Evolutionary conservation across 1,139 yeast species (phyloP).

Genomic region (Zygosaccharomyces sapae): DNA sequence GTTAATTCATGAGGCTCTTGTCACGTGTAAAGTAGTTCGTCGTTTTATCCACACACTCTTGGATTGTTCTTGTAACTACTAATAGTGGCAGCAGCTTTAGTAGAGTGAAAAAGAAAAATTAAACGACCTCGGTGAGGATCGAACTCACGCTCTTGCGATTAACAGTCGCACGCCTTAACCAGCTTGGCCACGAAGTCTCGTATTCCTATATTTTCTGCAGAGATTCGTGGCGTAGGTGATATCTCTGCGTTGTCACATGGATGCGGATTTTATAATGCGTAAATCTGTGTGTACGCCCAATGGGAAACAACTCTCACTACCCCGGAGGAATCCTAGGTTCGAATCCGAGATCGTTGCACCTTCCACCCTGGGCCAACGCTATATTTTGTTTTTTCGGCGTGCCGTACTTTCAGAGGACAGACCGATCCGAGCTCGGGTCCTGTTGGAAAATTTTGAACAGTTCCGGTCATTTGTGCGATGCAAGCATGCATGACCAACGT

Average conservation of each 20-base stretch:
- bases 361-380: neutral
- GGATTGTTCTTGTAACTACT: no score
- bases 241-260: neutral
- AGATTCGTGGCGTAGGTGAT: neutral
- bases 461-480: neutral
- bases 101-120: constrained; percentile 8
- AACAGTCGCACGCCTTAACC: constrained; percentile 39
- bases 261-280: neutral
- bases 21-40: no score
- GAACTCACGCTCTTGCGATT: constrained; percentile 38
- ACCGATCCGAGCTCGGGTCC: neutral
- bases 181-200: constrained; percentile 37
- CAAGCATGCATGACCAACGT: constrained; percentile 5
- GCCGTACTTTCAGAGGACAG: neutral
- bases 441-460: neutral
- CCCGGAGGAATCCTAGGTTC: constrained; percentile 40
- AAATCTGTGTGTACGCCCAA: neutral
- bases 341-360: constrained; percentile 40
- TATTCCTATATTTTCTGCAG: neutral
- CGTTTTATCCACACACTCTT: no score
- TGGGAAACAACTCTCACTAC: no score
- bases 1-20: no score
- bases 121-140: constrained; percentile 36
- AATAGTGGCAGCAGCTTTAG: neutral
- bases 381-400: neutral